A percentile compares a stretch with the other conserved stretches of the same genome.
phyloP scores from a whole-genome alignment of 176 grass and related monocot genomes.

The Dendrocalamus sinicus region DNA sequence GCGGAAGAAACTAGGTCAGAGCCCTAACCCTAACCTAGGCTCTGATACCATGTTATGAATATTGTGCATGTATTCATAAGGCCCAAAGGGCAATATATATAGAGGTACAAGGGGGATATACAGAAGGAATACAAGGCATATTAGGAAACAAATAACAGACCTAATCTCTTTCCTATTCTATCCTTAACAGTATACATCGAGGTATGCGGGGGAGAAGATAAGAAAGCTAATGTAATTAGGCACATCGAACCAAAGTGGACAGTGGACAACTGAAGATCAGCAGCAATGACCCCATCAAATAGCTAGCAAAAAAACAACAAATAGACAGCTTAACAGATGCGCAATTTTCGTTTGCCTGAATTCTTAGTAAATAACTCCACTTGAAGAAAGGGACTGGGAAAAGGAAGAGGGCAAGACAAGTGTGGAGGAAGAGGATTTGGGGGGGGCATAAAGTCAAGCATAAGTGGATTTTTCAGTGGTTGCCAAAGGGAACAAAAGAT shows the following conservation, averaged over 20 bases:
- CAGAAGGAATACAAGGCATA: too few relatives aligned
- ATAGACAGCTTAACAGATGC: constrained; percentile 37
- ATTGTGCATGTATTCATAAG: too few relatives aligned
- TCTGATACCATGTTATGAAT: too few relatives aligned
- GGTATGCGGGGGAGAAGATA: neutral
- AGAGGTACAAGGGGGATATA: too few relatives aligned
- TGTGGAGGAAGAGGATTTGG: neutral
- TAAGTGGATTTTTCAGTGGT: constrained; percentile 50
- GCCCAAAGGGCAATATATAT: too few relatives aligned
- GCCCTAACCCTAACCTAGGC: too few relatives aligned
- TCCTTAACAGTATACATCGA: too few relatives aligned
- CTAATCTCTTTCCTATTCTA: too few relatives aligned
- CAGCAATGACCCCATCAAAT: neutral
- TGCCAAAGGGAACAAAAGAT: constrained; percentile 35
- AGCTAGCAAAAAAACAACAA: constrained; percentile 37
- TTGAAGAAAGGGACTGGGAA: constrained; percentile 29
- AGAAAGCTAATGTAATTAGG: constrained; percentile 10
- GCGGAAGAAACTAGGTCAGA: too few relatives aligned
- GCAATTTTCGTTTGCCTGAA: constrained; percentile 4
- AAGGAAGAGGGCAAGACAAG: constrained; percentile 18
- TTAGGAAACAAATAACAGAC: too few relatives aligned
- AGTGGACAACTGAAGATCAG: constrained; percentile 41
- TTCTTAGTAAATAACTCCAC: constrained; percentile 47
- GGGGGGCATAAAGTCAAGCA: constrained; percentile 44
- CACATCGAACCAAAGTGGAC: constrained; percentile 5